Base-by-base conservation (phyloP, 495 filamentous ascomycete species). In the Wilcoxina mikolae region DNA sequence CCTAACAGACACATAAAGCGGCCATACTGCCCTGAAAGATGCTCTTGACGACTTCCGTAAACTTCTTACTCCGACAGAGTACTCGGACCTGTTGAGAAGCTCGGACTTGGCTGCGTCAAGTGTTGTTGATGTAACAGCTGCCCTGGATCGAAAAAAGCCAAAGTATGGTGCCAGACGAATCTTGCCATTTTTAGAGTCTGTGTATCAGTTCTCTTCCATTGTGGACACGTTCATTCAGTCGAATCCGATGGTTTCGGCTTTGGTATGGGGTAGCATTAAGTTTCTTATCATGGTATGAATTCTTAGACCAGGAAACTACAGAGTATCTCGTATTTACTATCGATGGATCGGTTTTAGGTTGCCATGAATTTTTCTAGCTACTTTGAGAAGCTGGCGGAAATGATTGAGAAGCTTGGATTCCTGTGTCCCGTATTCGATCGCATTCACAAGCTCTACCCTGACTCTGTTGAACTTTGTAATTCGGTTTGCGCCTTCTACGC, bases 201-300 rank as follows among this genome's bases (percentile, higher is more conserved):
- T 60, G 15, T 45, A 50, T 9, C 45, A 28, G 5, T 60, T 58
- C 22, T 47, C 50, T 48, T 12, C 18, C 18, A 54, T 55, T 28
- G 33, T 60, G 4, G 50, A 54, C 35, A 54, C 45, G 25, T 17
- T 58, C 7, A 44, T 58, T 58, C 33, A 42, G 11, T 26, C 58
- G 7, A 50, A 54, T n/a, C 23, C 55, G 17, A 22, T 35, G 24
- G 47, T 54, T 17, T 50, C 58, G 3, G 55, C 51, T 17, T 54
- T 60, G 12, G 26, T 60, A 54, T 60, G 55, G 58, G 58, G 58
- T 10, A 60, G 58, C n/a, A 44, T 50, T 31, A 58, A 58, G 50
- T 57, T 60, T 7, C 47, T 57, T 24, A 27, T 58, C 11, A 27
- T 23, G 29, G 58, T 60, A 45, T 29, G 53, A 25, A 35, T 35